Base-by-base conservation (phyloP, 2,329 filamentous ascomycete species). In the Grosmannia serpens region DNA sequence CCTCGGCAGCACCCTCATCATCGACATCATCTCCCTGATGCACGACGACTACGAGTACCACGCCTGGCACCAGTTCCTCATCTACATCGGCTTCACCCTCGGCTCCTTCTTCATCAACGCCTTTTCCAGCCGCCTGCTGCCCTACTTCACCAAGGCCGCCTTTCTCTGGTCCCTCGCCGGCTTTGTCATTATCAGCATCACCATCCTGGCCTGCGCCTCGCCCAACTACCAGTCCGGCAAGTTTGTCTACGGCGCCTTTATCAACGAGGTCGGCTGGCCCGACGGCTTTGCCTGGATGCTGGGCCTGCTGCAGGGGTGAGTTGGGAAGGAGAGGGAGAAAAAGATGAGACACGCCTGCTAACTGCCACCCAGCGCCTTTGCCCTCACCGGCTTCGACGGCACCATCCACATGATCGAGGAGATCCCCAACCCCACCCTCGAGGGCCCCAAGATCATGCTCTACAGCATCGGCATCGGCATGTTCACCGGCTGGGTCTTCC, bases 51-150 rank as follows among this genome's bases (percentile, higher is more conserved):
- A 85, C 66, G 72, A 75, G 26, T 60, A 79, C 2, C 70, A 85
- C 65, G 66, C 80, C 4, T 89, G 86, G 84, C 86, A 90, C 64
- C 83, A 88, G 63, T 89, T 89, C 69, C 73, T 89, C 31, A 84
- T 89, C 53, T 89, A 89, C 69, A 77, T 87, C 51, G 84, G 70
- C 8, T 85, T 84, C 66, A 85, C 82, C 7, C 59, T 83, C 26
- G 70, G 80, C 20, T 83, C 83, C 3, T 81, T 88, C 60, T 58
- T 80, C 53, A 73, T 88, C 69, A 89, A 89, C 62, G 80, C 82
- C 1, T 86, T 88, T 63, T 73, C 79, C 66, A 86, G 82, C 64
- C 72, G 74, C 3, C 65, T 84, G 4, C 74, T 90, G 4, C 86
- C 86, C 0, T 75, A 78, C 15, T 74, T 89, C 63, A 89, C 85